A percentile compares a stretch with the other conserved stretches of the same genome.
phyloP scores from a whole-genome alignment of 371 early-diverging fungal genomes.

The Umbelopsis sp. region DNA sequence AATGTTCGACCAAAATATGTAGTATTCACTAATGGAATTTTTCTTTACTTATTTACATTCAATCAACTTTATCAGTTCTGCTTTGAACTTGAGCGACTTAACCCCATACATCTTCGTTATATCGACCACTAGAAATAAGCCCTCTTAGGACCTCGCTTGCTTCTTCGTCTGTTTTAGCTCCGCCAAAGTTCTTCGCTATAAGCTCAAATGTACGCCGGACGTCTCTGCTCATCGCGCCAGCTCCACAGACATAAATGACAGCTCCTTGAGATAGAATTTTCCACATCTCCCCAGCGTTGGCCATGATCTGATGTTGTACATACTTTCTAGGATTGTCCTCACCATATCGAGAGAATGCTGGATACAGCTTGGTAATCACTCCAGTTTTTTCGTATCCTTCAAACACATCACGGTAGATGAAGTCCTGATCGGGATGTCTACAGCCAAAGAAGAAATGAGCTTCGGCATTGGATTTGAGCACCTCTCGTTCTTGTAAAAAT shows the following conservation, averaged over 20 bases:
- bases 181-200: constrained; percentile 23
- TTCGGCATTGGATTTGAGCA: constrained; percentile 25
- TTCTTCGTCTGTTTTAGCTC: constrained; percentile 23
- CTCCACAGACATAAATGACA: constrained; percentile 27
- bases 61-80: not conserved
- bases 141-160: constrained; percentile 16
- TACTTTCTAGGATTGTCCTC: constrained; percentile 23
- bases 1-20: too few species aligned
- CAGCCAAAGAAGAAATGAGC: constrained; percentile 74
- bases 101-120: constrained; percentile 39
- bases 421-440: constrained; percentile 67
- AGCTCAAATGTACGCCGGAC: constrained; percentile 27
- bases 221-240: constrained; percentile 27
- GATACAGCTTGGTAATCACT: constrained; percentile 45
- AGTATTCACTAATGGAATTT: not conserved
- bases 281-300: constrained; percentile 25
- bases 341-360: constrained; percentile 69
- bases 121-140: constrained; percentile 23
- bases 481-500: constrained; percentile 49
- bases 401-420: constrained; percentile 67
- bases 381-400: constrained; percentile 46
- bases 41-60: too few species aligned
- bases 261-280: constrained; percentile 20
- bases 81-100: not conserved
- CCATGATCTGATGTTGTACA: constrained; percentile 31